Evolutionary conservation across 2,329 filamentous ascomycete genomes (phyloP), one percentile per base, ranked within the genome.

Genomic region (Juglanconis oblonga): DNA sequence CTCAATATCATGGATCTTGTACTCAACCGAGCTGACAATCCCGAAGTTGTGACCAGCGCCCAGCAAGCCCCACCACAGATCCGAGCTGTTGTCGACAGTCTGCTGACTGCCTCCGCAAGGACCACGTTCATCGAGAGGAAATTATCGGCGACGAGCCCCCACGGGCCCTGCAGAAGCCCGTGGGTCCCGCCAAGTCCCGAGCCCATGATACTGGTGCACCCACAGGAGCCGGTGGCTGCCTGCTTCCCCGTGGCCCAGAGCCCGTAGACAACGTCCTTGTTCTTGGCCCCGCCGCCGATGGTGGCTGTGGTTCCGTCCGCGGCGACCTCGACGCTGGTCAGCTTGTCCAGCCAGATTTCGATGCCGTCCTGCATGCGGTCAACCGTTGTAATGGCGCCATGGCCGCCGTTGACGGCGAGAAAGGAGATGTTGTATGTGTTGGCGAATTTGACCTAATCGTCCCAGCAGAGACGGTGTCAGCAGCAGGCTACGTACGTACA

Each of bases 1-100:
- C 57, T 68, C 68, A 35, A 69, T 69, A 61, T 80, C 74, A 64
- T 80, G 81, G 53, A 84, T 75, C 66, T 79, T 78, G 17, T 72
- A 72, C 1, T 71, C 76, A 31, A 77, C 67, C 3, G 74, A 75
- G 1, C 79, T 83, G n/a, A 85, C 78, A 56, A 86, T 77, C 45
- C 83, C 83, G 59, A 86, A 85, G 68, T 85, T 85, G 63, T 84
- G 81, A 2, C 82, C 83, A 2, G 82, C 83, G 3, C 83, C 83
- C 52, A 75, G 74, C 65, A 86, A 75, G 0, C 73, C 83, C 83
- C 82, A 87, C 67, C 76, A 86, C 10, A 86, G 74, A 52, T 84
- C 81, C 0, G 75, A 71, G 35, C 35, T 38, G 33, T 71, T 67
- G 57, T 76, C 68, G 1, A 81, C 69, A 0, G 72, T 77, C 6